Conservation (phyloP, 441 rosid species). For the Macaranga tanarius region DNA sequence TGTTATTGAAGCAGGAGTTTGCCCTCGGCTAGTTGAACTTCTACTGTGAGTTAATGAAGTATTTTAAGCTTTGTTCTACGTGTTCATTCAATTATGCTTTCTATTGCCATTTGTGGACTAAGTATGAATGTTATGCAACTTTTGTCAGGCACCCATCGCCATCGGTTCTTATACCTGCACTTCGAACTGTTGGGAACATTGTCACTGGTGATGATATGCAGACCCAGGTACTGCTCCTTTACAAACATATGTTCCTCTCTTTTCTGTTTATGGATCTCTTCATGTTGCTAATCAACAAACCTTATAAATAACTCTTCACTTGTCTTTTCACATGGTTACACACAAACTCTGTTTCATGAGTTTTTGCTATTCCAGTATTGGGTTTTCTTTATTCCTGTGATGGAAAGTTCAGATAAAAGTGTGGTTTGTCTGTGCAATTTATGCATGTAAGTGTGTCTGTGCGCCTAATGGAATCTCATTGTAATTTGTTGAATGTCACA, state of each 20-base stretch:
- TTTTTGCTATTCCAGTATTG: too few relatives aligned
- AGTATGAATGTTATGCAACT: conserved; percentile 13
- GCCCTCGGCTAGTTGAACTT: conserved; percentile 69
- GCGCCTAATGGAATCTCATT: not conserved
- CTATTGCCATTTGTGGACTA: not conserved
- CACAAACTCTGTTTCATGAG: not conserved
- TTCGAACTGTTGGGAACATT: conserved; percentile 78
- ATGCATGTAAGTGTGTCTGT: too few relatives aligned
- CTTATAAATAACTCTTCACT: not conserved
- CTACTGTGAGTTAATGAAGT: conserved; percentile 48
- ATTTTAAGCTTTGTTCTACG: not conserved
- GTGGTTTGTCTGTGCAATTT: too few relatives aligned
- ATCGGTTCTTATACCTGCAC: conserved; percentile 88
- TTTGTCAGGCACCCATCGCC: conserved; percentile 67
- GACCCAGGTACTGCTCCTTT: conserved; percentile 58
- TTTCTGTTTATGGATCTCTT: not conserved
- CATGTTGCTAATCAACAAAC: not conserved
- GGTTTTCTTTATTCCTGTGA: too few relatives aligned
- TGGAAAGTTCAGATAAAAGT: too few relatives aligned
- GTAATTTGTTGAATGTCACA: not conserved
- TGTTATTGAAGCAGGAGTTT: conserved; percentile 71
- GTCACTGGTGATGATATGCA: conserved; percentile 87
- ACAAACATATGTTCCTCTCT: not conserved
- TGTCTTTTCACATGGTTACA: not conserved
- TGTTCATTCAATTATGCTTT: not conserved